A percentile compares a stretch with the other conserved stretches of the same genome.
Conservation (phyloP, 257 asterid species). For the Nemophila menziesii region DNA sequence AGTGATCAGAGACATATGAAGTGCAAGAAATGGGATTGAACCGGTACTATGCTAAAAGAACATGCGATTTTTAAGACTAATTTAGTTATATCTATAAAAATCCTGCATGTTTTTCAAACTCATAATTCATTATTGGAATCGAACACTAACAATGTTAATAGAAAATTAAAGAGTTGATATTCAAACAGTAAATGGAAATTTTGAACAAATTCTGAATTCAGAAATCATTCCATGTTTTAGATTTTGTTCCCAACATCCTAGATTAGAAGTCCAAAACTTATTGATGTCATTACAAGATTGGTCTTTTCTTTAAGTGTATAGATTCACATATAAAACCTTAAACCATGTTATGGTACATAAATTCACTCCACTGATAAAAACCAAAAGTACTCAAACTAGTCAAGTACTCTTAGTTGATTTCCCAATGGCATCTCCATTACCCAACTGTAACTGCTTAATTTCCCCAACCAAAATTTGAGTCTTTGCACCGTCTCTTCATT, state of each 20-base stretch:
- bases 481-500: conserved; percentile 6
- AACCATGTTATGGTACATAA: conserved; percentile 20
- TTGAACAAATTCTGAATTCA: too few relatives aligned
- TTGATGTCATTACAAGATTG: neutral
- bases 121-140: too few relatives aligned
- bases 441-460: conserved; percentile 11
- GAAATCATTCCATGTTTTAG: neutral
- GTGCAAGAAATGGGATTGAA: too few relatives aligned
- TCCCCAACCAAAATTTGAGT: conserved; percentile 17
- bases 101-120: too few relatives aligned
- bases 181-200: too few relatives aligned
- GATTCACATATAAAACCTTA: conserved; percentile 4
- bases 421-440: conserved; percentile 15
- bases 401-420: conserved; percentile 14
- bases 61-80: too few relatives aligned
- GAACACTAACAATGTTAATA: too few relatives aligned
- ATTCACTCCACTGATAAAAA: conserved; percentile 6
- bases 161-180: too few relatives aligned
- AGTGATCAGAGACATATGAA: too few relatives aligned
- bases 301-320: neutral
- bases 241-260: neutral
- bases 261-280: neutral
- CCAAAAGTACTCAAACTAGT: neutral
- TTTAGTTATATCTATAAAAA: too few relatives aligned
- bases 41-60: too few relatives aligned